Conservation (phyloP, 2,329 filamentous ascomycete genomes). For the Cordyceps cicadae region DNA sequence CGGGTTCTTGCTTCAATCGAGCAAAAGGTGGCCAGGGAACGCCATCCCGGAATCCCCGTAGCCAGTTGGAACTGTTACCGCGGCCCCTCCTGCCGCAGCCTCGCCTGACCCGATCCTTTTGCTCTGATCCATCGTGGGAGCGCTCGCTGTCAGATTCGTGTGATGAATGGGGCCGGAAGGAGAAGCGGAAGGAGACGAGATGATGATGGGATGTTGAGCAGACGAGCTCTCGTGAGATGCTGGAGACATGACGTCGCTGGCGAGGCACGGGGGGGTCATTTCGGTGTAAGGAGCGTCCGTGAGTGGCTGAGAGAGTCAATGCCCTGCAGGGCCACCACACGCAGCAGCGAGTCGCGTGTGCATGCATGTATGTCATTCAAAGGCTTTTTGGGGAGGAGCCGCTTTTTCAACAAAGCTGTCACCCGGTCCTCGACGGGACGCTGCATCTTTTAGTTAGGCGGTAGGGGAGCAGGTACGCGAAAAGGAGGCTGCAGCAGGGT, state of each 20-base stretch:
- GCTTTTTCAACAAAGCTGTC: neutral
- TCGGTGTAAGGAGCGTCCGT: neutral
- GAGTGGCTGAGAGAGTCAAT: neutral
- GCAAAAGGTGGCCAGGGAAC: neutral
- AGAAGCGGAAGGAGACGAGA: neutral
- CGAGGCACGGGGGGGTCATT: neutral
- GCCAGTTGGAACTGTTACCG: neutral
- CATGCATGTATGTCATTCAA: neutral
- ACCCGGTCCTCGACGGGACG: no score
- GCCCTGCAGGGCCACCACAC: neutral
- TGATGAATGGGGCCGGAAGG: neutral
- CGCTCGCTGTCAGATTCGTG: neutral
- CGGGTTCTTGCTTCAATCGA: neutral
- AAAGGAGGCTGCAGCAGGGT: neutral
- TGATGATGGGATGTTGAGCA: neutral
- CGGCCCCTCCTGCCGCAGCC: neutral
- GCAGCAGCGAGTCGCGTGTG: neutral
- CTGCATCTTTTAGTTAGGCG: neutral
- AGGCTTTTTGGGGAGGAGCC: neutral
- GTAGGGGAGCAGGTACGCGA: neutral
- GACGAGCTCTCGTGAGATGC: neutral
- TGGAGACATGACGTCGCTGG: neutral
- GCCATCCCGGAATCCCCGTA: constrained; percentile 3
- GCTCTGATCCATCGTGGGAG: neutral
- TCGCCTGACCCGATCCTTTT: neutral